These are phyloP conservation scores for Leccinum pseudoinsigne DNA, from an alignment of 1,284 basidiomycete species.

Conservation along the genomic window DNA sequence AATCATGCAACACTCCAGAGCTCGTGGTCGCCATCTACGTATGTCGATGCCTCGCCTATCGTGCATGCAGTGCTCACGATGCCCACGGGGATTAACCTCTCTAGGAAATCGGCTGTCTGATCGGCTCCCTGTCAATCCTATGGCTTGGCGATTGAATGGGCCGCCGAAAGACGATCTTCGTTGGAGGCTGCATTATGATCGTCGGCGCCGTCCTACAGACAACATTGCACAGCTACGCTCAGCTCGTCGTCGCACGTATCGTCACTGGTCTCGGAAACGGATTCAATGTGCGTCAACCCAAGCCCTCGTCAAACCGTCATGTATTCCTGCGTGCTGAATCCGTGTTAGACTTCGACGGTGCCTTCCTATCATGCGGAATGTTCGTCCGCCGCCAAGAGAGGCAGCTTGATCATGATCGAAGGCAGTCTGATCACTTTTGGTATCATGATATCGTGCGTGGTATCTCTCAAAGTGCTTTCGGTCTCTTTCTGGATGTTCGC, in stretches of 20 bases:
- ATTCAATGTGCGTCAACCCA: constrained; percentile 47
- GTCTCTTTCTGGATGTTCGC: neutral
- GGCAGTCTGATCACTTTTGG: constrained; percentile 70
- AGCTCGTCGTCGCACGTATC: constrained; percentile 52
- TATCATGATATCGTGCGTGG: constrained; percentile 65
- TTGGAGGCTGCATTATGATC: constrained; percentile 52
- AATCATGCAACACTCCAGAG: constrained; percentile 35
- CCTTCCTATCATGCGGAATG: constrained; percentile 68
- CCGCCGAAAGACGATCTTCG: constrained; percentile 48
- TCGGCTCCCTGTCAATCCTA: constrained; percentile 50
- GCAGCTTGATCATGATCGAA: constrained; percentile 69
- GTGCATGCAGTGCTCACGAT: neutral
- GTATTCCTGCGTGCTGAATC: constrained; percentile 2
- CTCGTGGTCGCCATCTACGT: constrained; percentile 33
- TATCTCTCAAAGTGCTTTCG: neutral
- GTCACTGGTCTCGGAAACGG: constrained; percentile 62
- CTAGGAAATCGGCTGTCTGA: constrained; percentile 36
- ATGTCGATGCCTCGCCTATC: neutral
- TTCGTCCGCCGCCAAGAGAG: constrained; percentile 58
- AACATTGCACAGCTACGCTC: constrained; percentile 45
- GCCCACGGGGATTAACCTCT: neutral
- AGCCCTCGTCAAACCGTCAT: neutral
- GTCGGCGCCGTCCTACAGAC: constrained; percentile 52
- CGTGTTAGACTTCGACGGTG: constrained; percentile 56
- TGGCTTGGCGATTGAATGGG: constrained; percentile 48